Conservation (phyloP, 2,329 filamentous ascomycete species). For the Penicillium sp. region DNA sequence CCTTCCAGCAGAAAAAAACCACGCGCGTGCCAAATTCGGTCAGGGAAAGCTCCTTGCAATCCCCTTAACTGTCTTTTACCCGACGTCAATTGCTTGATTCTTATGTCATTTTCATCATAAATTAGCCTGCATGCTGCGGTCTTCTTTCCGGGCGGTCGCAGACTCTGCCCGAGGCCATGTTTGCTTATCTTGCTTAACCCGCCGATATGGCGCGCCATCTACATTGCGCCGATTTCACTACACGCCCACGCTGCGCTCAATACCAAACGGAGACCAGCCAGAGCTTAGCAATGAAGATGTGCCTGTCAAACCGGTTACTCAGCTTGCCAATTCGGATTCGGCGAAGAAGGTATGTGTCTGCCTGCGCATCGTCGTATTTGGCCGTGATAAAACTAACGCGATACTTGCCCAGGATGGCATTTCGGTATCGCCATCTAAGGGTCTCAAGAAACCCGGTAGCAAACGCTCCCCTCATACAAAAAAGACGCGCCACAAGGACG, state of each 20-base stretch:
- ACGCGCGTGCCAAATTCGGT: background rate
- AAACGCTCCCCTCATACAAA: background rate
- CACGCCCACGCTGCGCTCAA: slow-evolving; percentile 16
- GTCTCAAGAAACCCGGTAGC: background rate
- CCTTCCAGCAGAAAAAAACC: slow-evolving; percentile 19
- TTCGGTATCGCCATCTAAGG: background rate
- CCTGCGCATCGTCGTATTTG: background rate
- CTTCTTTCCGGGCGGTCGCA: slow-evolving; percentile 38
- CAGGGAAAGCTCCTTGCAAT: background rate
- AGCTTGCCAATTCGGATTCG: background rate
- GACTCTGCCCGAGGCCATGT: slow-evolving; percentile 37
- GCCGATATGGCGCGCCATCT: slow-evolving; percentile 22
- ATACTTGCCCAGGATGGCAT: background rate
- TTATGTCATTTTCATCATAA: background rate
- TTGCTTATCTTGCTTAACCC: slow-evolving; percentile 37
- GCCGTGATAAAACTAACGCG: background rate
- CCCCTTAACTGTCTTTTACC: background rate
- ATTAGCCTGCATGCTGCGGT: slow-evolving; percentile 38
- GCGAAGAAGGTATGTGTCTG: background rate
- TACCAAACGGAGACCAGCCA: slow-evolving; percentile 5
- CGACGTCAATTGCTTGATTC: background rate
- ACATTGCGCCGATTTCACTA: slow-evolving; percentile 29
- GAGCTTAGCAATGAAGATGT: background rate
- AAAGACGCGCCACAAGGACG: background rate
- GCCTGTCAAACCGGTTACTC: background rate